phyloP scores from a whole-genome alignment of 495 filamentous ascomycete genomes.

The Aspergillus bertholletiae region DNA sequence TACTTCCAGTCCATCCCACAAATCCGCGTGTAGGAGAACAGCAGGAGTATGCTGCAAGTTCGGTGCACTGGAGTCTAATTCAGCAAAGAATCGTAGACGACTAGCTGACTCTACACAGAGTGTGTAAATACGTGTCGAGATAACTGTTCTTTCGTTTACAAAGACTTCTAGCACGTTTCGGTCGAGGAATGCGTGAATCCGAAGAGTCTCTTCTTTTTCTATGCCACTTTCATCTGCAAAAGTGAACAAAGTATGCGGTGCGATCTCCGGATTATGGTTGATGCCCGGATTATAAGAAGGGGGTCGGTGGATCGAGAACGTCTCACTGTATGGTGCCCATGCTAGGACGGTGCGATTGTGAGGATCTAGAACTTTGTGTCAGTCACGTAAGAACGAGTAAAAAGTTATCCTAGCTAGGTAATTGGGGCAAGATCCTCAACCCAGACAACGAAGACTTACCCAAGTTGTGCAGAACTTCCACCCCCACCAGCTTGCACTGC shows the following conservation, averaged over 20 bases:
- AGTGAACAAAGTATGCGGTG: slow-evolving; percentile 38
- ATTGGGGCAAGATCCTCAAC: too few species aligned
- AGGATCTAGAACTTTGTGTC: slow-evolving; percentile 5
- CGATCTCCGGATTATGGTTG: slow-evolving; percentile 28
- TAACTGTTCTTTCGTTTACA: slow-evolving; percentile 35
- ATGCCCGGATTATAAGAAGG: slow-evolving; percentile 15
- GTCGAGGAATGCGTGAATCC: slow-evolving; percentile 35
- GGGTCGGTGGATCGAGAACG: slow-evolving; percentile 32
- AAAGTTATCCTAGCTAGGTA: too few species aligned
- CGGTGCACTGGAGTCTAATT: not conserved
- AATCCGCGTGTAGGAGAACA: slow-evolving; percentile 19
- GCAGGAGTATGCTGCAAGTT: slow-evolving; percentile 3
- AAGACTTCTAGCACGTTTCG: slow-evolving; percentile 38
- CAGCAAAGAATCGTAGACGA: slow-evolving; percentile 27
- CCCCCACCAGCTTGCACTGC: slow-evolving; percentile 25
- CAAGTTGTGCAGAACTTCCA: slow-evolving; percentile 25
- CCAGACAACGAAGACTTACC: slow-evolving; percentile 14
- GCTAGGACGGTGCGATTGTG: slow-evolving; percentile 21
- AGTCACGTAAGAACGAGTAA: not conserved
- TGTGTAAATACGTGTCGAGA: slow-evolving; percentile 34
- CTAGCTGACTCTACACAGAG: slow-evolving; percentile 9
- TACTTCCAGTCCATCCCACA: slow-evolving; percentile 32
- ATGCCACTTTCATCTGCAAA: slow-evolving; percentile 11
- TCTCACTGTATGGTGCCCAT: slow-evolving; percentile 29
- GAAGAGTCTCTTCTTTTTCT: slow-evolving; percentile 29